Percentiles rank a stretch among this genome's conserved stretches.
These are phyloP conservation scores for Vittaforma corneae DNA, from an alignment of 371 early-diverging fungal genomes.

Conservation along the genomic window DNA sequence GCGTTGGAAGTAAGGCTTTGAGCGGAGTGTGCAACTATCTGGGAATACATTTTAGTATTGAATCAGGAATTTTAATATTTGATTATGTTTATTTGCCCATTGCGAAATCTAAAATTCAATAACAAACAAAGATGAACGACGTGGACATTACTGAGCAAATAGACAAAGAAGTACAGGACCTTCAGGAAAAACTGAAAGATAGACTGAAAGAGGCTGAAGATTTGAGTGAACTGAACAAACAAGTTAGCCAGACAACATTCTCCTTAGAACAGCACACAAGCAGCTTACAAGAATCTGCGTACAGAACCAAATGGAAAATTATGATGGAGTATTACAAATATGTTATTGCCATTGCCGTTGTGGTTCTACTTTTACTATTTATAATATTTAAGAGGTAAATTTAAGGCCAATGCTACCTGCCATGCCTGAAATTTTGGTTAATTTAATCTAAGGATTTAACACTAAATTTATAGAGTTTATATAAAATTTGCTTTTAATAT, in stretches of 20 bases:
- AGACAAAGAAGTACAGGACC: slow-evolving; percentile 49
- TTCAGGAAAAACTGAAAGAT: slow-evolving; percentile 51
- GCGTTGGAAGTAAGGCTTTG: too few species aligned
- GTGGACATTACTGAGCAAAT: slow-evolving; percentile 49
- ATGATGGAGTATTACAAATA: slow-evolving; percentile 51
- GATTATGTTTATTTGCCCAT: too few species aligned
- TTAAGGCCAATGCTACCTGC: too few species aligned
- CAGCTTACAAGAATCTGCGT: slow-evolving; percentile 35
- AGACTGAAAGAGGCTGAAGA: slow-evolving; percentile 51
- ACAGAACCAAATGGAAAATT: slow-evolving; percentile 43
- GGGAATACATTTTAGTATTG: too few species aligned
- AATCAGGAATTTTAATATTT: too few species aligned
- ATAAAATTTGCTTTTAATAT: not conserved
- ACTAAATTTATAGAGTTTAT: not conserved
- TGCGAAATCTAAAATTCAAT: too few species aligned
- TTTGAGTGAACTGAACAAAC: slow-evolving; percentile 38
- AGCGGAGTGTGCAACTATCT: too few species aligned
- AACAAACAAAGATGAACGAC: too few species aligned
- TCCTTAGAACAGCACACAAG: slow-evolving; percentile 40
- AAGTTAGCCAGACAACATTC: slow-evolving; percentile 35
- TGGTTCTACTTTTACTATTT: slow-evolving; percentile 35
- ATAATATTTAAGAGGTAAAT: slow-evolving; percentile 19
- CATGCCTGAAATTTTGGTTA: too few species aligned
- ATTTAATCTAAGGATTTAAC: too few species aligned
- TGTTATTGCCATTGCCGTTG: slow-evolving; percentile 20